Base-by-base conservation (phyloP, 306 rosid genomes). In the Vigna unguiculata region DNA sequence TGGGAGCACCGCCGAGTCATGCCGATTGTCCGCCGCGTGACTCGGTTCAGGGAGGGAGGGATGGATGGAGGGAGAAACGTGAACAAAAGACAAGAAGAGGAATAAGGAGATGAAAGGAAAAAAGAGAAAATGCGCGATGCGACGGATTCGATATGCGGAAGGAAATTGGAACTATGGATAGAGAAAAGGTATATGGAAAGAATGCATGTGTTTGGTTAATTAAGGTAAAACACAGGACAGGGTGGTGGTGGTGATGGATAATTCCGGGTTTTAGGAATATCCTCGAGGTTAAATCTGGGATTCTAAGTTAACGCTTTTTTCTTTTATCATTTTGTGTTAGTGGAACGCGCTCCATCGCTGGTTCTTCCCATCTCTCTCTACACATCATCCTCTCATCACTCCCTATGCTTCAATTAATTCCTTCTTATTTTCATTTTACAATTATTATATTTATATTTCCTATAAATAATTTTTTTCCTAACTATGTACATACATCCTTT, bases 1-100 rank as follows among this genome's bases (percentile, higher is more conserved):
- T 96, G 97, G 45, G 99, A 96, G 90, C 99, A 93, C 68, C 99
- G 96, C 85, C 99, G 93, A 78, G 96, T 88, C 99, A 96, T 95
- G 43, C 38, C 86, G 86, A 82, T 61, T 48, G 75, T 3, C 52
- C 72, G 68, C 30, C 84, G 61, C 22, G 6, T 69, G 84, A 84
- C 86, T 69, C 93, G 83, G 83, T 60, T 45, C 25, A 48, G 4
- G n/a, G 14, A 17, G 48, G 47, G 48, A 41, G 47, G 47, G 13
- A 41, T 0, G 32, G 32, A 28, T 28, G 4, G 47, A 41, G 2
- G 13, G 14, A 43, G 45, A 9, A 32, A 32, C 5, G 36, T 32
- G 36, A 32, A 9, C 4, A 9, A 9, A 40, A 40, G 3, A 43
- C 1, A 4, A 43, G 3, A 43, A 43, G 14, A 12, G 5, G 16